Base-by-base conservation (phyloP, 768 basidiomycete genomes). In the Hydnomerulius pinastri region DNA sequence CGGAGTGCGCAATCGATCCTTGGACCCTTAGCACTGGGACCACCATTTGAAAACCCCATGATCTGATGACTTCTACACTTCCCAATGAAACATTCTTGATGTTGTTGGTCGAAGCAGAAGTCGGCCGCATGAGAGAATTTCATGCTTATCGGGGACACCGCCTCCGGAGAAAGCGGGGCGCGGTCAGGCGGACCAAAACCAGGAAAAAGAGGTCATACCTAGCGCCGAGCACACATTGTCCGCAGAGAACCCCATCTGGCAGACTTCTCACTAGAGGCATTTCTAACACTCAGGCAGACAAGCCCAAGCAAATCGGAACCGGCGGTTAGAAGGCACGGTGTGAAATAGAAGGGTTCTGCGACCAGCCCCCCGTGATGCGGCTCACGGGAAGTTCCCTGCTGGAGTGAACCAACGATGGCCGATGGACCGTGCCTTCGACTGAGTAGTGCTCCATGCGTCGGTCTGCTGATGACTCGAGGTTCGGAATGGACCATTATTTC, bases 91-190 rank as follows among this genome's bases (percentile, higher is more conserved):
- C 12, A 7, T n/a, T 17, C 17, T 9, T 10, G 33, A 35, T 3
- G 30, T 35, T 8, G 33, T 35, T 6, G 17, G 17, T 35, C 6
- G 30, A n/a, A 4, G n/a, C 7, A 35, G 33, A 35, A 11, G 10
- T 33, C 32, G 32, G 32, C 12, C n/a, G 15, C 33, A 17, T 35
- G 33, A 35, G n/a, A 17, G 18, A 17, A 3, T 4, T 3, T n/a
- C n/a, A n/a, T 20, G 21, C 21, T 40, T 51, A n/a, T n/a, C 10
- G 9, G 33, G 33, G 33, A 11, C 9, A 8, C 33, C 33, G 33
- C 33, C 18, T 35, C 33, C 33, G 29, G 37, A n/a, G 48, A 50
- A 40, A 51, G 36, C 25, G 50, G 32, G 30, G 44, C 35, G 32
- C 25, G 41, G 17, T 21, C 21, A 32, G 35, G 37, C 30, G 33